Percentiles rank a stretch among this genome's conserved stretches.
Conservation (phyloP, 192 early-diverging fungal genomes). For the Entomortierella beljakovae region DNA sequence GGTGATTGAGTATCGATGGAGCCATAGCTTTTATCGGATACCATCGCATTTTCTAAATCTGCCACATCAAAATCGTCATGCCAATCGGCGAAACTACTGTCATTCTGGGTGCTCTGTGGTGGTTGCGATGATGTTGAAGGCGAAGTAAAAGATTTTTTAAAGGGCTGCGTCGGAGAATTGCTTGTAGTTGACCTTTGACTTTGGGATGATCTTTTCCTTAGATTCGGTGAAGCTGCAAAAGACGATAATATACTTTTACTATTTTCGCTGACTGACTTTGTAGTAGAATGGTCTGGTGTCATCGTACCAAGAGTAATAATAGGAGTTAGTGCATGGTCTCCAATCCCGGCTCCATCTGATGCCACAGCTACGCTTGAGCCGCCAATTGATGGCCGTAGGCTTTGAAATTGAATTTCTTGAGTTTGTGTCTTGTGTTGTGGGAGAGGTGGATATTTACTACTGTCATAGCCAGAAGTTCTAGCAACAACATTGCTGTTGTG, state of each 20-base stretch:
- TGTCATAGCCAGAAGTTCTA: background rate
- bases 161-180: background rate
- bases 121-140: background rate
- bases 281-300: background rate
- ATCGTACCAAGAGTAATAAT: slow-evolving; percentile 2
- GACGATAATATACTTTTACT: slow-evolving; percentile 17
- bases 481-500: background rate
- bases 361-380: background rate
- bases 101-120: background rate
- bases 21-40: background rate
- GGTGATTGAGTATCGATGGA: background rate
- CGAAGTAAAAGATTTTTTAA: background rate
- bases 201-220: slow-evolving; percentile 24
- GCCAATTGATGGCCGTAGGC: slow-evolving; percentile 21
- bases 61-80: slow-evolving; percentile 16
- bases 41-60: slow-evolving; percentile 20
- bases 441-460: background rate
- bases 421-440: background rate
- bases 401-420: slow-evolving; percentile 35
- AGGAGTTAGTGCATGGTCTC: background rate
- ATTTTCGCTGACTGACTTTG: background rate
- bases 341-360: background rate
- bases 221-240: slow-evolving; percentile 30
- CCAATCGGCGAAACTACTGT: slow-evolving; percentile 23
- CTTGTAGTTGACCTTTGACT: slow-evolving; percentile 5